phyloP scores from a whole-genome alignment of 2,329 filamentous ascomycete species.

The Hortaea werneckii region DNA sequence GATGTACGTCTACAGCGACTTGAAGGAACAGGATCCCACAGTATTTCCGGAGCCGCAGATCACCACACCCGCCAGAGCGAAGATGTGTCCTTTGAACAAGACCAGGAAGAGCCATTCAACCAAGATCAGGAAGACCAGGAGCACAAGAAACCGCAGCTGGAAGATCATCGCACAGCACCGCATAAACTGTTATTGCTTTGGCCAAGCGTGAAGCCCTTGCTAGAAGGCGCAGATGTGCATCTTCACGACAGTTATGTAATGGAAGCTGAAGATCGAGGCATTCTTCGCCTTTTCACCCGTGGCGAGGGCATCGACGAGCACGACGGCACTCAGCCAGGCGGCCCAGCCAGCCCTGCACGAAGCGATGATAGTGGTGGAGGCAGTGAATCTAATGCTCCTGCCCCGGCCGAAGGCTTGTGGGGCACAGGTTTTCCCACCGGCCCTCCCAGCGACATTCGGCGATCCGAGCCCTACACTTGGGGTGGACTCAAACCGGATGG shows the following conservation, averaged over 20 bases:
- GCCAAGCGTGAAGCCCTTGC: conserved; percentile 36
- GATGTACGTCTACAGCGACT: conserved; percentile 17
- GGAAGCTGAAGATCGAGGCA: conserved; percentile 27
- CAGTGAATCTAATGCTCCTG: conserved; percentile 23
- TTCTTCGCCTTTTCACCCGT: conserved; percentile 26
- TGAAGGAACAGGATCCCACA: conserved; percentile 8
- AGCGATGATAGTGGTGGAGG: conserved; percentile 28
- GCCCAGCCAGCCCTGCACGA: conserved; percentile 29
- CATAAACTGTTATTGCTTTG: conserved; percentile 63
- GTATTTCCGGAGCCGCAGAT: neutral
- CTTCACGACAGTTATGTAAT: conserved; percentile 26
- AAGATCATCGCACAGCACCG: conserved; percentile 83
- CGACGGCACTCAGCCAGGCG: conserved; percentile 24
- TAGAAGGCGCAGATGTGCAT: conserved; percentile 17
- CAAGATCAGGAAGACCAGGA: neutral
- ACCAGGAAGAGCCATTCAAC: conserved; percentile 1
- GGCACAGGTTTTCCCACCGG: conserved; percentile 34
- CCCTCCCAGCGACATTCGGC: conserved; percentile 20
- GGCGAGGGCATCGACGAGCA: conserved; percentile 31
- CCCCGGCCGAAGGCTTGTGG: conserved; percentile 41
- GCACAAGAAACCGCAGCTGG: conserved; percentile 51
- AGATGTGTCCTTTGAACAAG: neutral
- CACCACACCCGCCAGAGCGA: neutral
- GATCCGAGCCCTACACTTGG: conserved; percentile 25
- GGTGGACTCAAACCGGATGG: conserved; percentile 45